phyloP scores from a whole-genome alignment of 2,329 filamentous ascomycete species.

The Trichoderma sp. region DNA sequence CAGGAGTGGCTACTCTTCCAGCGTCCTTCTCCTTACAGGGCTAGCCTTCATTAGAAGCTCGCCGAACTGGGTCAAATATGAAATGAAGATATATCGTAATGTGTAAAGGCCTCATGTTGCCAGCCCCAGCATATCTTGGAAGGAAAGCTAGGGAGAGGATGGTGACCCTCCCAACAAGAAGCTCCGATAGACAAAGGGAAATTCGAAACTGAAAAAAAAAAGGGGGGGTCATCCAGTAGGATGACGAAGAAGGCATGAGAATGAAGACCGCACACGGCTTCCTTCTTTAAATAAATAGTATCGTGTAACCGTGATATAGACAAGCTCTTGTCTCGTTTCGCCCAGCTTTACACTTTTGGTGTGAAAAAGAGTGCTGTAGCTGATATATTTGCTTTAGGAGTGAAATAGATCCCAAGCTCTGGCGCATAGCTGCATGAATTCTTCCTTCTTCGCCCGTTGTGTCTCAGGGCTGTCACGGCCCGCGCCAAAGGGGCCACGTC shows the following conservation, averaged over 20 bases:
- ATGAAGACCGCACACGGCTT: background rate
- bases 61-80: constrained; percentile 7
- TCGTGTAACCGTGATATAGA: constrained; percentile 17
- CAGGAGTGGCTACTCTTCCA: constrained; percentile 2
- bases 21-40: background rate
- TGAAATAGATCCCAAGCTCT: constrained; percentile 97
- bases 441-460: constrained; percentile 83
- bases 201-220: constrained; percentile 4
- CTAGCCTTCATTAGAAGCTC: background rate
- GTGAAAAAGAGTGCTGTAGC: background rate
- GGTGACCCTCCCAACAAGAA: constrained; percentile 20
- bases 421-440: constrained; percentile 84
- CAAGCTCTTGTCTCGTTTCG: background rate
- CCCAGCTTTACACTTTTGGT: background rate
- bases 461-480: constrained; percentile 82
- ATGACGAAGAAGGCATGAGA: background rate
- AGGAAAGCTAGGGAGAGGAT: constrained; percentile 17
- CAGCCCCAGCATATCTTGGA: constrained; percentile 13
- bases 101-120: constrained; percentile 10
- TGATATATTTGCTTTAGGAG: constrained; percentile 57
- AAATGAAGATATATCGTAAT: constrained; percentile 17
- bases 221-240: background rate
- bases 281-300: background rate
- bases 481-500: constrained; percentile 74
- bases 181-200: constrained; percentile 13